Base-by-base conservation (phyloP, 2,329 filamentous ascomycete species). In the Lojkania enalia region DNA sequence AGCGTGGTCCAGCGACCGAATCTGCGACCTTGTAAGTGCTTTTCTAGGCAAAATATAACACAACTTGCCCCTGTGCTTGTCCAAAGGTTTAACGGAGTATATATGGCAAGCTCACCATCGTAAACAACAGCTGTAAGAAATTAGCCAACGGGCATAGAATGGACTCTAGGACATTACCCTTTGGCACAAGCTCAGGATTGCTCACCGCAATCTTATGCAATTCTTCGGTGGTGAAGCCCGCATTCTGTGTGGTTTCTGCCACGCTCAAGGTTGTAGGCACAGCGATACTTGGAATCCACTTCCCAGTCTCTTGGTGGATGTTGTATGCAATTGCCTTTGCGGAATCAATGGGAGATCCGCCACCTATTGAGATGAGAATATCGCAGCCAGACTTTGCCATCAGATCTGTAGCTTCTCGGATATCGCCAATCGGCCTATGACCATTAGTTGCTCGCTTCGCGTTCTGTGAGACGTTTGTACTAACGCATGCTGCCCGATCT, bases 1-100 rank as follows among this genome's bases (percentile, higher is more conserved):
- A 5, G 79, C 77, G 51, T 82, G 79, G 46, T 81, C 78, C 31
- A 82, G 63, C 0, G 79, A 77, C 30, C 78, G 67, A 35, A 82
- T 71, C 30, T 68, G 32, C 13, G 12, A 6, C 2, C 6, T n/a
- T 4, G 15, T 59, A 18, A 63, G 46, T 15, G 6, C 18, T 12
- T 5, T 12, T 21, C 12, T 4, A 20, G 3, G 1, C 5, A 16
- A 14, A 20, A 35, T n/a, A 4, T 23, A 14, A n/a, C 16, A 29
- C 11, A 11, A 48, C 63, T 35, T 57, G 67, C 65, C 12, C 74
- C 79, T 4, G 78, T 81, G 40, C 74, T 75, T 32, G 78, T 67
- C 70, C 75, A 79, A 1, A 81, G 69, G 46, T 68, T 66, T 20
- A 71, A 58, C 0, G 79, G 79, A 12, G 79, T 82, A 45, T 81